Conservation (phyloP, 1,284 basidiomycete genomes). For the Papiliotrema nemorosa region DNA sequence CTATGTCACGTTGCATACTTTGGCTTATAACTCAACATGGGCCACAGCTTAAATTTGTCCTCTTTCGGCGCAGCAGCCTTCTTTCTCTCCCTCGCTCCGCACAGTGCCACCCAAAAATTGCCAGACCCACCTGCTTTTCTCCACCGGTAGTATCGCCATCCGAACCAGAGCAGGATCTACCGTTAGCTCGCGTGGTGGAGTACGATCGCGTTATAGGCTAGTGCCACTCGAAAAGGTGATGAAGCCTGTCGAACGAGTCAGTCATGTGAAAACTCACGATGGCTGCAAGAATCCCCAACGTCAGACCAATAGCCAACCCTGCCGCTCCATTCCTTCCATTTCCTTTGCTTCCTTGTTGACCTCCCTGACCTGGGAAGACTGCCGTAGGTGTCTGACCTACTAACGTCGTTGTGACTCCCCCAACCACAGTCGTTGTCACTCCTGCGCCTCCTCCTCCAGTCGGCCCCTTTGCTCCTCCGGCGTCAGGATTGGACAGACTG, state of each 20-base stretch:
- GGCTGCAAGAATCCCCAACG: slow-evolving; percentile 1
- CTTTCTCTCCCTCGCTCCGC: slow-evolving; percentile 12
- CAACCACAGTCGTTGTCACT: not conserved
- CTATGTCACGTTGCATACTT: slow-evolving; percentile 3
- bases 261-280: slow-evolving; percentile 5
- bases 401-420: not conserved
- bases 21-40: slow-evolving; percentile 22
- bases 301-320: slow-evolving; percentile 3
- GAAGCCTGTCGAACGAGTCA: not conserved
- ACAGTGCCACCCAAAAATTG: slow-evolving; percentile 16
- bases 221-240: not conserved
- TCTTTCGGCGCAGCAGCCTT: slow-evolving; percentile 8
- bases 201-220: not conserved
- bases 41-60: slow-evolving; percentile 27
- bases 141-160: slow-evolving; percentile 18
- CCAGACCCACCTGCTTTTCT: slow-evolving; percentile 27
- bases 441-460: not conserved
- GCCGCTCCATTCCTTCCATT: slow-evolving; percentile 2
- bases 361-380: not conserved
- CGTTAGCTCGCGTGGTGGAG: not conserved
- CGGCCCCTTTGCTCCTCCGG: not conserved
- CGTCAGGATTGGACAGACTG: not conserved
- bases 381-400: not conserved
- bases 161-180: slow-evolving; percentile 20
- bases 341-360: not conserved